phyloP scores from a whole-genome alignment of 1,284 basidiomycete genomes.

The Gymnopus androsaceus region DNA sequence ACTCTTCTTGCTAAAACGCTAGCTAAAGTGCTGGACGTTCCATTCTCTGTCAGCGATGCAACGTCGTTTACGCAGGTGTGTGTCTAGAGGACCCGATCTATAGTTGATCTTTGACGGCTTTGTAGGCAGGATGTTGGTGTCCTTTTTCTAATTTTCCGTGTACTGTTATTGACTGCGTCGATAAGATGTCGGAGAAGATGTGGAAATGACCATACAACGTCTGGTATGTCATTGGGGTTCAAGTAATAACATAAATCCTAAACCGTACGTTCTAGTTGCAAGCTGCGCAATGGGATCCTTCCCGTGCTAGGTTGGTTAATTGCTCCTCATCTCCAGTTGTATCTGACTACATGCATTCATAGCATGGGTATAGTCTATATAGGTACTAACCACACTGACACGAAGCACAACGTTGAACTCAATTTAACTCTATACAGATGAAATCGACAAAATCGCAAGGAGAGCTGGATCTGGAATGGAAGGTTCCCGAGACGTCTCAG shows the following conservation, averaged over 20 bases:
- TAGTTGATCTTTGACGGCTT: constrained; percentile 8
- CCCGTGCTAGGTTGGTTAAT: constrained; percentile 62
- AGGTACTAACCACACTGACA: too few species aligned
- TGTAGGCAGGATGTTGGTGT: constrained; percentile 75
- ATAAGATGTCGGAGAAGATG: constrained; percentile 91
- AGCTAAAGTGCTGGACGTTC: constrained; percentile 85
- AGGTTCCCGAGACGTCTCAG: constrained; percentile 87
- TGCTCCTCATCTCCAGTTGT: neutral
- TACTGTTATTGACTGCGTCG: constrained; percentile 9
- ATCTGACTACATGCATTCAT: constrained; percentile 17
- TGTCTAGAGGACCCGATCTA: constrained; percentile 10
- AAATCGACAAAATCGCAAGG: constrained; percentile 90
- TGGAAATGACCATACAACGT: constrained; percentile 86
- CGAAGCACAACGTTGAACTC: too few species aligned
- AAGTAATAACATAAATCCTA: neutral
- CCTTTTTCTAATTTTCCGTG: constrained; percentile 5
- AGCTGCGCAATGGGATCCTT: constrained; percentile 86
- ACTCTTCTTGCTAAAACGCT: constrained; percentile 85
- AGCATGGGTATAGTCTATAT: constrained; percentile 94
- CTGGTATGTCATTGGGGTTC: constrained; percentile 49
- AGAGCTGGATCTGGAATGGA: constrained; percentile 65
- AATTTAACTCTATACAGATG: too few species aligned
- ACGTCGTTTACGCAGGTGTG: constrained; percentile 79
- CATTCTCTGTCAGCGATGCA: constrained; percentile 88
- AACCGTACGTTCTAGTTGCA: constrained; percentile 58